Evolutionary conservation across 148 eudicot species (phyloP).

Genomic region (Hydrangea macrophylla): DNA sequence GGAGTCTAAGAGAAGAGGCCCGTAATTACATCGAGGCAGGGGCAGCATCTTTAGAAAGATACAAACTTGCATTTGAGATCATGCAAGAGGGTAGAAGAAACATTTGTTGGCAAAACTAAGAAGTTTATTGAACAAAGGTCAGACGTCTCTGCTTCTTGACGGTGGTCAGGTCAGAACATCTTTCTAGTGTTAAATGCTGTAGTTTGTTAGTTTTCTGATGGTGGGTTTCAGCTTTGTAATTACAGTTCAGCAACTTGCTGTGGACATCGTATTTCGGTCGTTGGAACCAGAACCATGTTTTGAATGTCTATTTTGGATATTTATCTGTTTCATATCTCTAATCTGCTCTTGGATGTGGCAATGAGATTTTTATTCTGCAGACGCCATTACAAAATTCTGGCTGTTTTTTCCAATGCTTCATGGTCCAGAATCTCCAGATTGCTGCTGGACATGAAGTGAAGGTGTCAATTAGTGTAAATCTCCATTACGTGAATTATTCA

Average conservation of each 20-base stretch:
- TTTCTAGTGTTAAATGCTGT: neutral
- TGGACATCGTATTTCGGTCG: neutral
- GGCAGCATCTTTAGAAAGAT: slow-evolving; percentile 42
- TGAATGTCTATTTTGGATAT: neutral
- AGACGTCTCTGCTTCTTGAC: slow-evolving; percentile 1
- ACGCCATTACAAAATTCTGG: neutral
- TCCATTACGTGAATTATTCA: neutral
- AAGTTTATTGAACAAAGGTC: slow-evolving; percentile 14
- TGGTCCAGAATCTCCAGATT: neutral
- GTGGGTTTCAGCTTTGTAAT: neutral
- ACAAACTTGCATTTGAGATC: slow-evolving; percentile 56
- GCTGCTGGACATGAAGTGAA: neutral
- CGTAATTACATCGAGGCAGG: slow-evolving; percentile 48
- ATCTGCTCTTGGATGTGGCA: neutral
- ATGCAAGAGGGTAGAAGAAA: slow-evolving; percentile 60
- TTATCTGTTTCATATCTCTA: neutral
- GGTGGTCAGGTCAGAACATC: neutral
- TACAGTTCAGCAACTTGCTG: neutral
- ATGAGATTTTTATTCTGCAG: neutral
- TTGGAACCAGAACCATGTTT: neutral
- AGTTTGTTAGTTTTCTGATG: neutral
- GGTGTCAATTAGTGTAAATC: too few species aligned
- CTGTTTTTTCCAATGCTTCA: too few species aligned
- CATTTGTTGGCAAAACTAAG: slow-evolving; percentile 48
- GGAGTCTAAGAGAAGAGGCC: slow-evolving; percentile 63